Conservation (phyloP, 2,329 filamentous ascomycete genomes). For the Aspergillus amoenus region DNA sequence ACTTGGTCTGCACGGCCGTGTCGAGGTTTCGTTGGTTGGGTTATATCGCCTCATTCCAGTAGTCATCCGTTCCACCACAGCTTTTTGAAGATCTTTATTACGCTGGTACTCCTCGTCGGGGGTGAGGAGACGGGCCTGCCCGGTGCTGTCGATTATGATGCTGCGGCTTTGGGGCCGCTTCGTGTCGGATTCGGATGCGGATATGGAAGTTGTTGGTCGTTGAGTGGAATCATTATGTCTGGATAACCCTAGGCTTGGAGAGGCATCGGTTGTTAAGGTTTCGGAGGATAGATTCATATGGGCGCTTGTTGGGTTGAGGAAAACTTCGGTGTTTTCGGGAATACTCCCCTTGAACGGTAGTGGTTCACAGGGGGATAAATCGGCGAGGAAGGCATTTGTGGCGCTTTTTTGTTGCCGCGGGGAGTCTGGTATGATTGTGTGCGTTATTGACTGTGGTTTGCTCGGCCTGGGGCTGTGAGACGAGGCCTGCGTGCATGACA, state of each 20-base stretch:
- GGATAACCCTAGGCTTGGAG: conserved; percentile 11
- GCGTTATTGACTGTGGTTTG: conserved; percentile 4
- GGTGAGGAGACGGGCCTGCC: conserved; percentile 19
- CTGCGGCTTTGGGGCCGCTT: neutral
- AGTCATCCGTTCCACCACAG: conserved; percentile 28
- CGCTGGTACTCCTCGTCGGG: conserved; percentile 22
- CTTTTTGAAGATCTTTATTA: conserved; percentile 20
- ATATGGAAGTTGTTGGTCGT: neutral
- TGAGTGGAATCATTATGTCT: neutral
- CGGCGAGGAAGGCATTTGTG: conserved; percentile 11
- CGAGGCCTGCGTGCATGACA: conserved; percentile 1
- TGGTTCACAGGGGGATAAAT: neutral
- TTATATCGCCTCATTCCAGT: conserved; percentile 10
- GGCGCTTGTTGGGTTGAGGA: conserved; percentile 15
- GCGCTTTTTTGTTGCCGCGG: conserved; percentile 7
- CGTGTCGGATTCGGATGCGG: neutral
- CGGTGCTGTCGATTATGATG: conserved; percentile 24
- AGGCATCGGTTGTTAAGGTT: neutral
- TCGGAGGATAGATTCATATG: conserved; percentile 6
- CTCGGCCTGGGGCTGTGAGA: conserved; percentile 1
- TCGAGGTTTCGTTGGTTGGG: neutral
- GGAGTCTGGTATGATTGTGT: neutral
- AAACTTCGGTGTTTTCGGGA: conserved; percentile 20
- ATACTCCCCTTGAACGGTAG: neutral
- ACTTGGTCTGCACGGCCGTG: neutral